Percentiles rank a stretch among this genome's conserved stretches.
phyloP scores from a whole-genome alignment of 1,284 basidiomycete genomes.

The Boletus hoseneyae region DNA sequence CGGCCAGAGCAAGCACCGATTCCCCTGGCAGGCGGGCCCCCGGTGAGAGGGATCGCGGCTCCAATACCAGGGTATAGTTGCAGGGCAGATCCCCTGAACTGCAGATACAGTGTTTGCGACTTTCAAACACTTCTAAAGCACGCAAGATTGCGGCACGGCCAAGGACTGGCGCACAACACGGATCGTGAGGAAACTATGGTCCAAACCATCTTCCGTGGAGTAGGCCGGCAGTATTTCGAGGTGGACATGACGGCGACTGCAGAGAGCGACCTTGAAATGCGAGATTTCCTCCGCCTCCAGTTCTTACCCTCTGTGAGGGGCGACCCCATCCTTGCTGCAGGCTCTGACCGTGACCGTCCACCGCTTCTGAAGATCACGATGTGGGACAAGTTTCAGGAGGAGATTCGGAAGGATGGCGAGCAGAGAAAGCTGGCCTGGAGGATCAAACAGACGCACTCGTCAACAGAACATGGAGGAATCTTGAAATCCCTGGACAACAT shows the following conservation, averaged over 20 bases:
- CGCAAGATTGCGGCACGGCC: background rate
- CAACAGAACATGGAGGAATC: background rate
- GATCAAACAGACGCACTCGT: constrained; percentile 1
- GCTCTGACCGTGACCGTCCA: background rate
- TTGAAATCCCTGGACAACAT: background rate
- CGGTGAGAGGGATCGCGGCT: constrained; percentile 1
- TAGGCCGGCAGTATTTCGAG: constrained; percentile 7
- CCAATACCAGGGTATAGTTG: constrained; percentile 5
- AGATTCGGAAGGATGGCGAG: constrained; percentile 1
- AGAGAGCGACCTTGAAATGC: background rate
- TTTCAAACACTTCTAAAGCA: constrained; percentile 3
- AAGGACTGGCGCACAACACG: background rate
- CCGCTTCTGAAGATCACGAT: constrained; percentile 6
- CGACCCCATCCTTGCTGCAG: background rate
- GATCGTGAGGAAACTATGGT: background rate
- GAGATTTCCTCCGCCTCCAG: background rate
- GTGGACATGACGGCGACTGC: background rate
- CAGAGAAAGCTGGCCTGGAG: background rate
- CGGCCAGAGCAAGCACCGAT: background rate
- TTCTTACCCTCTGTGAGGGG: background rate
- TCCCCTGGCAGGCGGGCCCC: constrained; percentile 6
- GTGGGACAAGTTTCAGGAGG: constrained; percentile 9
- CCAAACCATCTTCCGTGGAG: constrained; percentile 5
- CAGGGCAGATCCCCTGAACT: constrained; percentile 4
- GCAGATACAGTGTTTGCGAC: constrained; percentile 10